Base-by-base conservation (phyloP, 768 basidiomycete genomes). In the Favolaschia claudopus region DNA sequence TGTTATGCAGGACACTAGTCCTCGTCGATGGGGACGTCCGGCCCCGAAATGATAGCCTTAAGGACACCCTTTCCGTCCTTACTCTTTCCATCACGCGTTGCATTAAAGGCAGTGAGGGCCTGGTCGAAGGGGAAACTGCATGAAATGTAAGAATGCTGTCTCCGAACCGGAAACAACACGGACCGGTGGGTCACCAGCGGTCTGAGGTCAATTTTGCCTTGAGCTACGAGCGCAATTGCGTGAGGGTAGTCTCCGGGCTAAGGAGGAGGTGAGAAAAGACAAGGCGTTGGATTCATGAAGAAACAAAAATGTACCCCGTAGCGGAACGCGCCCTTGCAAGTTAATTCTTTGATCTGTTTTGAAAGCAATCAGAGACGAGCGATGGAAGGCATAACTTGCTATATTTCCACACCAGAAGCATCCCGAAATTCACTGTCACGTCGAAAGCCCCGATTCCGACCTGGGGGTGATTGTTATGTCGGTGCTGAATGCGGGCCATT, bases 131-230 rank as follows among this genome's bases (percentile, higher is more conserved):
- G 70, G 76, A 85, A 94, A 19, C 90, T 89, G 17, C 36, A n/a
- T n/a, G n/a, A n/a, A n/a, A n/a, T n/a, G n/a, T n/a, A n/a, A n/a
- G n/a, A n/a, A n/a, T n/a, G n/a, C n/a, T n/a, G n/a, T n/a, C n/a
- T n/a, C n/a, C n/a, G n/a, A n/a, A n/a, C n/a, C n/a, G 17, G 24
- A 51, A 38, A 46, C 32, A 36, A 65, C 78, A 62, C 78, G 62
- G 66, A 94, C 85, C 92, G 83, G 72, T 98, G 95, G n/a, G 95
- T 93, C 62, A 97, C 89, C 31, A 99, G 80, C 2, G 95, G 89
- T 71, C 90, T 92, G 54, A 98, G 82, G 72, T 97, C 85, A 64
- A 98, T 84, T 70, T 87, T 89, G 47, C 93, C 93, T 62, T 85
- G 83, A 10, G 91, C 81, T 43, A 89, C 94, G 38, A 98, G 84